phyloP scores from a whole-genome alignment of 140 eudicot genomes.

The Erigeron philadelphicus region DNA sequence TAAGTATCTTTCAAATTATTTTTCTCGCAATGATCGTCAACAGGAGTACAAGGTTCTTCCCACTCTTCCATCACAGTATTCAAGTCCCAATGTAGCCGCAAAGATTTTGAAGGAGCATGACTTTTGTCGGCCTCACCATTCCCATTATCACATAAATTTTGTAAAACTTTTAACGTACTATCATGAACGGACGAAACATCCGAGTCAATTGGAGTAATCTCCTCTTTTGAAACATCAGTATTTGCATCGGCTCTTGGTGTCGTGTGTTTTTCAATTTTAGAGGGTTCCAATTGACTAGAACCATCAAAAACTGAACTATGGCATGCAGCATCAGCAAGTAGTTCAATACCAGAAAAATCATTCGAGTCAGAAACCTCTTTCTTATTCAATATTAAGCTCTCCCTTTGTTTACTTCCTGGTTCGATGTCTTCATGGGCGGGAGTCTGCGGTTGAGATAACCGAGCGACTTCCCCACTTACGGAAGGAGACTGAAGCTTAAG shows the following conservation, averaged over 20 bases:
- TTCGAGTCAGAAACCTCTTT: conserved; percentile 24
- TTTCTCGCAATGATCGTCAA: conserved; percentile 19
- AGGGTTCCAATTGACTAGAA: conserved; percentile 23
- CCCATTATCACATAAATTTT: conserved; percentile 10
- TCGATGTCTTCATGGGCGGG: conserved; percentile 25
- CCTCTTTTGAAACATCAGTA: conserved; percentile 23
- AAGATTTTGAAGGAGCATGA: not conserved
- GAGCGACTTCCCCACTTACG: conserved; percentile 16
- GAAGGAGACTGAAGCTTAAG: conserved; percentile 38
- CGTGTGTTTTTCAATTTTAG: conserved; percentile 29
- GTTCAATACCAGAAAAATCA: conserved; percentile 71
- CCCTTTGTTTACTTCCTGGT: conserved; percentile 17
- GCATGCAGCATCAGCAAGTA: conserved; percentile 81
- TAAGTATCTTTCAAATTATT: not conserved
- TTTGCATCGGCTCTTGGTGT: conserved; percentile 21
- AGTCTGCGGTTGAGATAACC: conserved; percentile 31
- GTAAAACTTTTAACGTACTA: conserved; percentile 14
- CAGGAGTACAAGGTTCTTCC: conserved; percentile 41
- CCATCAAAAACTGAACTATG: conserved; percentile 32
- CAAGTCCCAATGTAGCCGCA: conserved; percentile 60
- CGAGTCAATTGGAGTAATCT: conserved; percentile 22
- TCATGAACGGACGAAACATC: conserved; percentile 28
- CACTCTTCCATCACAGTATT: conserved; percentile 61
- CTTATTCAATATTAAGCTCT: conserved; percentile 8
- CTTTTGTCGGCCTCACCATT: conserved; percentile 10